These are phyloP conservation scores for Cyberlindnera euphorbiae DNA, from an alignment of 805 yeast genomes.

Conservation along the genomic window DNA sequence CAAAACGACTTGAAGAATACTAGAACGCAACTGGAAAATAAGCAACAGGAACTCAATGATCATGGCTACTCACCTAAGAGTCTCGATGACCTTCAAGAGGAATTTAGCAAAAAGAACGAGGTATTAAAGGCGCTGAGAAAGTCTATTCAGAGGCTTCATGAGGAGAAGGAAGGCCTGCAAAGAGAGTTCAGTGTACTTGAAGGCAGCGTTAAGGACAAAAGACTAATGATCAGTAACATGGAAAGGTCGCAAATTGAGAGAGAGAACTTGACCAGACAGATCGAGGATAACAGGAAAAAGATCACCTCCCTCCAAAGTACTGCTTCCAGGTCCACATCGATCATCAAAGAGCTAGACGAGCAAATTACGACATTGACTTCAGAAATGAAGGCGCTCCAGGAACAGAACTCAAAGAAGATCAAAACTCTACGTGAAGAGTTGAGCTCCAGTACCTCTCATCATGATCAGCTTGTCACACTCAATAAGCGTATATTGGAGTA, in stretches of 20 bases:
- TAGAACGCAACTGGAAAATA: slow-evolving; percentile 26
- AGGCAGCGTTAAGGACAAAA: slow-evolving; percentile 46
- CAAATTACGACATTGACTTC: slow-evolving; percentile 18
- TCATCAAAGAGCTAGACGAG: slow-evolving; percentile 15
- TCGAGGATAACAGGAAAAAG: slow-evolving; percentile 32
- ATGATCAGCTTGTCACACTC: slow-evolving; percentile 23
- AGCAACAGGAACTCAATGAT: slow-evolving; percentile 33
- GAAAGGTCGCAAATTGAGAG: slow-evolving; percentile 49
- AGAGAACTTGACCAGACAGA: slow-evolving; percentile 33
- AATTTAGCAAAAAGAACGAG: slow-evolving; percentile 33
- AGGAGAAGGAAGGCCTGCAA: slow-evolving; percentile 40
- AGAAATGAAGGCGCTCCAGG: slow-evolving; percentile 1
- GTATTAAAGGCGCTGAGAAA: slow-evolving; percentile 39
- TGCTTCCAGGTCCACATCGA: slow-evolving; percentile 18
- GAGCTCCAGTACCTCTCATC: neutral
- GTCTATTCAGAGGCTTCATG: slow-evolving; percentile 28
- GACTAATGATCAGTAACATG: slow-evolving; percentile 45
- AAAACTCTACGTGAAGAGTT: neutral
- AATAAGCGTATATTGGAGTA: slow-evolving; percentile 32
- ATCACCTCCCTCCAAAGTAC: slow-evolving; percentile 21
- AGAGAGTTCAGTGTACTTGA: slow-evolving; percentile 44
- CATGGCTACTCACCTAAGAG: slow-evolving; percentile 34
- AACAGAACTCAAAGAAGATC: neutral
- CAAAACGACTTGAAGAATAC: slow-evolving; percentile 28
- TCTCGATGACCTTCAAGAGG: slow-evolving; percentile 42